A percentile compares a stretch with the other conserved stretches of the same genome.
Evolutionary conservation across 495 filamentous ascomycete genomes (phyloP).

Genomic region (Penicillium samsonianum): DNA sequence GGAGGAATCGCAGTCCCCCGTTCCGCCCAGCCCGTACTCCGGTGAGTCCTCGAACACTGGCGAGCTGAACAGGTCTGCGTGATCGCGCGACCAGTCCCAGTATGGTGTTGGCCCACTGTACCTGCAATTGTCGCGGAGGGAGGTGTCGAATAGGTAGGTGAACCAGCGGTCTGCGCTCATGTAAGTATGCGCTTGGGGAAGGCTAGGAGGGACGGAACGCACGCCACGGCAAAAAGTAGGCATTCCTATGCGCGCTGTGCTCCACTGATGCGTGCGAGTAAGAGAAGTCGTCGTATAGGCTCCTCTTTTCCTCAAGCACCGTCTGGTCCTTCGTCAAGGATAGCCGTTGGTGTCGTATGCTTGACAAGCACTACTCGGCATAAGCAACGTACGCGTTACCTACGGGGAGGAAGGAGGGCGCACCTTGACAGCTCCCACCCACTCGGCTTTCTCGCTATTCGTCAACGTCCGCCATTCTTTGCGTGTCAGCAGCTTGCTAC

Average conservation of each 20-base stretch:
- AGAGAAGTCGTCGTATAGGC: constrained; percentile 1
- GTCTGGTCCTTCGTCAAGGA: background rate
- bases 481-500: background rate
- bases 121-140: background rate
- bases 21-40: background rate
- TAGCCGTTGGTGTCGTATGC: background rate
- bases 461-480: background rate
- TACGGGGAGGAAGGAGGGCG: too few species aligned
- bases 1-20: background rate
- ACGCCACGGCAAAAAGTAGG: background rate
- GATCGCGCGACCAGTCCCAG: constrained; percentile 1
- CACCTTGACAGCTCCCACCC: background rate
- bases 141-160: background rate
- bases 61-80: background rate
- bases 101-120: background rate
- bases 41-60: background rate
- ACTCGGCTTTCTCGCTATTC: background rate
- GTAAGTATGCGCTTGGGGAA: background rate
- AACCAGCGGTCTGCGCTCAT: background rate
- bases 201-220: background rate
- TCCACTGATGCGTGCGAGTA: background rate
- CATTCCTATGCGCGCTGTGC: background rate
- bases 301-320: background rate
- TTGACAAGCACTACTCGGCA: background rate
- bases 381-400: too few species aligned